These are phyloP conservation scores for Verticillium isaacii DNA, from an alignment of 2,329 filamentous ascomycete species.

Conservation along the genomic window DNA sequence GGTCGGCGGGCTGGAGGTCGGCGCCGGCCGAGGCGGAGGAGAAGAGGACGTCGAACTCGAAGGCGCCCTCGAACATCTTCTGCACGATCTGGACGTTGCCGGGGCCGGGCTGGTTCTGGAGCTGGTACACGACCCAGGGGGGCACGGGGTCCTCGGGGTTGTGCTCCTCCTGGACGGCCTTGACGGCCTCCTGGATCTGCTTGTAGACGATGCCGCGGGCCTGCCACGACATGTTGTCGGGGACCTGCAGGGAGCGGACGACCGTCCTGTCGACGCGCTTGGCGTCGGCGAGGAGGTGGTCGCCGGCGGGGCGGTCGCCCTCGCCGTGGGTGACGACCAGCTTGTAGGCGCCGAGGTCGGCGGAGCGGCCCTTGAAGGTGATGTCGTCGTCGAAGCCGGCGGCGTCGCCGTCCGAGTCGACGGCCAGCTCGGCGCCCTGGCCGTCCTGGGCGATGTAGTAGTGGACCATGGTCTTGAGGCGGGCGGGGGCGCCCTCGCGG, in stretches of 20 bases:
- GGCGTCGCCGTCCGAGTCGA: slow-evolving; percentile 45
- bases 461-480: slow-evolving; percentile 71
- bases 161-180: slow-evolving; percentile 42
- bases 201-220: slow-evolving; percentile 61
- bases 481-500: slow-evolving; percentile 59
- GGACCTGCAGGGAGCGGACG: slow-evolving; percentile 65
- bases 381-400: slow-evolving; percentile 56
- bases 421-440: slow-evolving; percentile 56
- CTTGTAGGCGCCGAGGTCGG: slow-evolving; percentile 73
- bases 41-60: slow-evolving; percentile 91
- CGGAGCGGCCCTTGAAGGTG: slow-evolving; percentile 63
- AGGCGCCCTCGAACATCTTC: slow-evolving; percentile 84
- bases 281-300: slow-evolving; percentile 60
- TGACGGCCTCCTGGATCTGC: slow-evolving; percentile 46
- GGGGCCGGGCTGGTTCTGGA: slow-evolving; percentile 60
- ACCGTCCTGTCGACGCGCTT: slow-evolving; percentile 74
- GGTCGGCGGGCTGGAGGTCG: slow-evolving; percentile 52
- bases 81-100: slow-evolving; percentile 88
- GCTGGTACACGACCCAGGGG: slow-evolving; percentile 78
- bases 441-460: slow-evolving; percentile 84
- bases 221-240: slow-evolving; percentile 75
- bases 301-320: slow-evolving; percentile 55
- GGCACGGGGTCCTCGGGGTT: slow-evolving; percentile 65
- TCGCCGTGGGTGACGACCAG: slow-evolving; percentile 70
- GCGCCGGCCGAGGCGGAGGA: slow-evolving; percentile 50